Evolutionary conservation across 495 filamentous ascomycete species (phyloP).

Genomic region (Podospora appendiculata): DNA sequence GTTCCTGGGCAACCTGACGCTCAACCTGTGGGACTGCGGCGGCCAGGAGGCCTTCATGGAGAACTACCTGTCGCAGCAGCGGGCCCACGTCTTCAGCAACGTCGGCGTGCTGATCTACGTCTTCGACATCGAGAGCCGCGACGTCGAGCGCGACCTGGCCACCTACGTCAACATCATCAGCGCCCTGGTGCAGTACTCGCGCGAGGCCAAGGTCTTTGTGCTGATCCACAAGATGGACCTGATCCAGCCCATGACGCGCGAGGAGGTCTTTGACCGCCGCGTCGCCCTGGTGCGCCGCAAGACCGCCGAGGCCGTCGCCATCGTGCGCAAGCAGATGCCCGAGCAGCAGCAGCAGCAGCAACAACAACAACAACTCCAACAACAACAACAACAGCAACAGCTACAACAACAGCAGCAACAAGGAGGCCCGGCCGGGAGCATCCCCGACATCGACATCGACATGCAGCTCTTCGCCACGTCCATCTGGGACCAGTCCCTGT

Average conservation of each 20-base stretch:
- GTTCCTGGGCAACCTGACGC: constrained; percentile 91
- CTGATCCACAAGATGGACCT: constrained; percentile 98
- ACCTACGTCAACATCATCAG: constrained; percentile 82
- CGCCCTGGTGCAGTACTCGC: constrained; percentile 77
- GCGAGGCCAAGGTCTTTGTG: constrained; percentile 77
- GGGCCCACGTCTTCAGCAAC: constrained; percentile 89
- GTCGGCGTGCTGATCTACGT: constrained; percentile 98
- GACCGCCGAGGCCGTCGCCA: constrained; percentile 57
- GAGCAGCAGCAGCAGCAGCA: constrained; percentile 1
- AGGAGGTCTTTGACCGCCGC: constrained; percentile 74
- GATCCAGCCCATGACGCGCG: constrained; percentile 70
- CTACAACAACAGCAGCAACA: constrained; percentile 10
- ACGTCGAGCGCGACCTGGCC: constrained; percentile 82
- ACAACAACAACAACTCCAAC: constrained; percentile 3
- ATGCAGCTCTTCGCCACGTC: constrained; percentile 79
- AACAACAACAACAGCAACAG: neutral
- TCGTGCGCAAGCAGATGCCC: constrained; percentile 25
- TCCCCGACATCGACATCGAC: constrained; percentile 46
- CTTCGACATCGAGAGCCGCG: constrained; percentile 94
- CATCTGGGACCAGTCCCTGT: constrained; percentile 98
- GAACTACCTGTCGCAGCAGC: constrained; percentile 90
- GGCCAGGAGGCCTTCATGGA: constrained; percentile 99
- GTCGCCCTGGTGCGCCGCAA: constrained; percentile 63
- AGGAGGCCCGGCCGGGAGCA: neutral
- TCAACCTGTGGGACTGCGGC: constrained; percentile 98